phyloP scores from a whole-genome alignment of 441 rosid species.

The Syzygium malaccense region DNA sequence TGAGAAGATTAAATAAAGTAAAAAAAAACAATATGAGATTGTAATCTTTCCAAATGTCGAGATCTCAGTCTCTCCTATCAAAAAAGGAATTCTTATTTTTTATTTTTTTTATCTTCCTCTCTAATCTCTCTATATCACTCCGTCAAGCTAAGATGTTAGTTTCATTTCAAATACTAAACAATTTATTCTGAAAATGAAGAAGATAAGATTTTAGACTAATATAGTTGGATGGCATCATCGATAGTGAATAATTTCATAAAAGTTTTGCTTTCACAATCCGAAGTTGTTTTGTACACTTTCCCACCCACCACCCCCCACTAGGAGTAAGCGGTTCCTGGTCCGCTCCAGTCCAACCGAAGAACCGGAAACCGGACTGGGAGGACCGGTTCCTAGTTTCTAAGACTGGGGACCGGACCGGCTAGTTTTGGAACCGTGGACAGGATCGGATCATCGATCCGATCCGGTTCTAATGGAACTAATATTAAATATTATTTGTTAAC shows the following conservation, averaged over 20 bases:
- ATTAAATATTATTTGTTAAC: no score
- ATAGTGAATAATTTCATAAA: not conserved
- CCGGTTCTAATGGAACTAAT: no score
- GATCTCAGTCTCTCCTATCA: no score
- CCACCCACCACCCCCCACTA: not conserved
- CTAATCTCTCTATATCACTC: not conserved
- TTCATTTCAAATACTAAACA: not conserved
- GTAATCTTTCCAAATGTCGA: no score
- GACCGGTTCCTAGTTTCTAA: no score
- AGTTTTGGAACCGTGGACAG: no score
- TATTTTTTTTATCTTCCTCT: not conserved
- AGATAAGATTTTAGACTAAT: not conserved
- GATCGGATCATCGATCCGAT: no score
- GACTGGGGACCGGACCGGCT: no score
- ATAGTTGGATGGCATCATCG: not conserved
- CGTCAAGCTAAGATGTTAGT: not conserved
- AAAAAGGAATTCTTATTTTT: no score
- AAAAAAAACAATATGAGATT: no score
- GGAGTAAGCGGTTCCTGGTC: no score
- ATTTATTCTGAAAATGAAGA: not conserved
- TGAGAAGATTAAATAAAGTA: not conserved
- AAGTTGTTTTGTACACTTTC: not conserved
- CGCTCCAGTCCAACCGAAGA: no score
- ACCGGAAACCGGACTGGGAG: fast-evolving
- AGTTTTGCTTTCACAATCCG: not conserved